These are phyloP conservation scores for Gorgonomyces haynaldii DNA, from an alignment of 192 early-diverging fungal genomes.

Conservation along the genomic window DNA sequence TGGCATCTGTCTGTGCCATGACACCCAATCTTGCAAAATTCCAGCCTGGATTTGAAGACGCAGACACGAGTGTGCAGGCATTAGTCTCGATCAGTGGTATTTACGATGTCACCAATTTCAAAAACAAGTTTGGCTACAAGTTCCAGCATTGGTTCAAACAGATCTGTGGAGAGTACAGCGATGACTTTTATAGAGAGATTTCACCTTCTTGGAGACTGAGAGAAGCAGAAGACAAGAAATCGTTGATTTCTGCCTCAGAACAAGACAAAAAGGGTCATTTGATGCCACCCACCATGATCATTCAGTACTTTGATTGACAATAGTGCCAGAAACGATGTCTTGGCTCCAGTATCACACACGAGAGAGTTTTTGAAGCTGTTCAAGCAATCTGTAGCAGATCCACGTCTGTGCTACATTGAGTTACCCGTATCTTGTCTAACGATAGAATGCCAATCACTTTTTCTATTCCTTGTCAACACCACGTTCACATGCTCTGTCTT, in stretches of 20 bases:
- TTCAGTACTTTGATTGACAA: constrained; percentile 11
- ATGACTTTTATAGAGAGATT: constrained; percentile 4
- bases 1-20: constrained; percentile 41
- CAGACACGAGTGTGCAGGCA: constrained; percentile 49
- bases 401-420: constrained; percentile 17
- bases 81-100: constrained; percentile 35
- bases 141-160: constrained; percentile 26
- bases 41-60: constrained; percentile 45
- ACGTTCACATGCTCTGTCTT: constrained; percentile 18
- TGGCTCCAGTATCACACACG: constrained; percentile 17
- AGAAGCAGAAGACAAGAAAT: constrained; percentile 15
- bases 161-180: constrained; percentile 18
- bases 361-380: constrained; percentile 22
- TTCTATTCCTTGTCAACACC: constrained; percentile 19
- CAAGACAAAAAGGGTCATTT: neutral
- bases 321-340: constrained; percentile 18
- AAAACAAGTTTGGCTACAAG: constrained; percentile 27
- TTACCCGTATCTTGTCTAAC: too few species aligned
- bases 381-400: constrained; percentile 1
- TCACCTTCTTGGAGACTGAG: constrained; percentile 8
- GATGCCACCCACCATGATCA: constrained; percentile 26
- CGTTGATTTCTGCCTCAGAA: constrained; percentile 12
- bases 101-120: constrained; percentile 34
- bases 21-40: constrained; percentile 32
- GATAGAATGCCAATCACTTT: constrained; percentile 22